Conservation (phyloP, 2,329 filamentous ascomycete species). For the Coniosporium tulheliwenetii region DNA sequence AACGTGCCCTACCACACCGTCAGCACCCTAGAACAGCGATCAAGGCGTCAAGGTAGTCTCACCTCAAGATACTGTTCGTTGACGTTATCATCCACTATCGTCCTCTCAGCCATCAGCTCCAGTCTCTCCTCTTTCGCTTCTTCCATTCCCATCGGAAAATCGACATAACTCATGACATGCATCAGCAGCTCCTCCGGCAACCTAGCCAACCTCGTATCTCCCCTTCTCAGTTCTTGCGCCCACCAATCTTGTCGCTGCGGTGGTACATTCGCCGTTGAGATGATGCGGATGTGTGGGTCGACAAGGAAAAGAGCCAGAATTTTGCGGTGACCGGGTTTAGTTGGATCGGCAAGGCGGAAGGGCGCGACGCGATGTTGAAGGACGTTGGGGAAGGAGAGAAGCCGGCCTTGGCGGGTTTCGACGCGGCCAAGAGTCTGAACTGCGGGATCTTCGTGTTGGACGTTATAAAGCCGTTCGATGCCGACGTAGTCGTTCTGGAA, state of each 20-base stretch:
- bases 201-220: slow-evolving; percentile 1
- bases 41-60: slow-evolving; percentile 1
- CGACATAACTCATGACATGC: slow-evolving; percentile 10
- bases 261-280: slow-evolving; percentile 36
- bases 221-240: slow-evolving; percentile 1
- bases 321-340: slow-evolving; percentile 37
- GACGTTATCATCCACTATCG: slow-evolving; percentile 4
- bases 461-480: slow-evolving; percentile 21
- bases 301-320: slow-evolving; percentile 44
- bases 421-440: slow-evolving; percentile 34
- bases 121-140: slow-evolving; percentile 11
- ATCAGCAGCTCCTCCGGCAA: slow-evolving; percentile 13
- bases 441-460: slow-evolving; percentile 16
- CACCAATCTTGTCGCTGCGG: slow-evolving; percentile 35
- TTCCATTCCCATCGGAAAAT: slow-evolving; percentile 12
- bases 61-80: slow-evolving; percentile 3
- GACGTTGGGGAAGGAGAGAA: slow-evolving; percentile 40
- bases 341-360: slow-evolving; percentile 33
- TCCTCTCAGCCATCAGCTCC: slow-evolving; percentile 16
- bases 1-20: slow-evolving; percentile 2
- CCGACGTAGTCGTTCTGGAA: slow-evolving; percentile 16
- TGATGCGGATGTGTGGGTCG: slow-evolving; percentile 36
- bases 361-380: slow-evolving; percentile 36
- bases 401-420: slow-evolving; percentile 28
- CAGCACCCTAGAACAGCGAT: too few species aligned